Evolutionary conservation across 371 early-diverging fungal species (phyloP).

Genomic region (Apophysomyces ossiformis): DNA sequence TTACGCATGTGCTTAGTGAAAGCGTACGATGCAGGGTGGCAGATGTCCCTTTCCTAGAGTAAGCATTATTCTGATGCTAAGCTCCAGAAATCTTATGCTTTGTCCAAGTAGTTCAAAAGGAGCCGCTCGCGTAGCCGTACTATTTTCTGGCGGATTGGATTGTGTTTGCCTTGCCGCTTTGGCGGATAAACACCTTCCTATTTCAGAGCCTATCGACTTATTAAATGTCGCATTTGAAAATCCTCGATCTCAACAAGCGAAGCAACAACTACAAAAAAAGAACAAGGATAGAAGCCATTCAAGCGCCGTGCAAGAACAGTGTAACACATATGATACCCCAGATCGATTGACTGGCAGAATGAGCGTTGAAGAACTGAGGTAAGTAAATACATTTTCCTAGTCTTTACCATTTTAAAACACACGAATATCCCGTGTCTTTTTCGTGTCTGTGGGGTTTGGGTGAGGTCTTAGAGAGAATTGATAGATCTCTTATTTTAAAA

Average conservation of each 20-base stretch:
- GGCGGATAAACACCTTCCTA: constrained; percentile 70
- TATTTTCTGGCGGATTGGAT: constrained; percentile 96
- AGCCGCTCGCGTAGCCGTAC: constrained; percentile 72
- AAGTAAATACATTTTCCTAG: not conserved
- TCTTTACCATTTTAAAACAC: not conserved
- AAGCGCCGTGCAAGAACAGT: not conserved
- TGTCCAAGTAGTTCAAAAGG: constrained; percentile 7
- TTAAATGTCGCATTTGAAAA: constrained; percentile 97
- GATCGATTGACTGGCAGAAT: constrained; percentile 85
- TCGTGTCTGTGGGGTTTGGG: too few species aligned
- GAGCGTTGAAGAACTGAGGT: constrained; percentile 67
- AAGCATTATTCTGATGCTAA: constrained; percentile 12
- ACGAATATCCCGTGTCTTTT: too few species aligned
- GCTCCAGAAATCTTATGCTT: constrained; percentile 5
- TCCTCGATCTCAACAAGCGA: constrained; percentile 68
- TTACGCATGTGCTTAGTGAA: constrained; percentile 48
- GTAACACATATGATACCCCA: constrained; percentile 77
- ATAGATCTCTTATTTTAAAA: too few species aligned
- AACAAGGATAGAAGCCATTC: constrained; percentile 18
- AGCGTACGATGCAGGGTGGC: constrained; percentile 62
- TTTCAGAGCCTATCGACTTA: constrained; percentile 83
- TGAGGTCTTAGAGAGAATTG: too few species aligned
- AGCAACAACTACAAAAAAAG: constrained; percentile 18
- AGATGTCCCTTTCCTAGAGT: constrained; percentile 59
- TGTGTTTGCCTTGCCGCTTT: constrained; percentile 87